Percentiles rank a stretch among this genome's conserved stretches.
phyloP scores from a whole-genome alignment of 2,329 filamentous ascomycete species.

The Raffaelea albimanens region DNA sequence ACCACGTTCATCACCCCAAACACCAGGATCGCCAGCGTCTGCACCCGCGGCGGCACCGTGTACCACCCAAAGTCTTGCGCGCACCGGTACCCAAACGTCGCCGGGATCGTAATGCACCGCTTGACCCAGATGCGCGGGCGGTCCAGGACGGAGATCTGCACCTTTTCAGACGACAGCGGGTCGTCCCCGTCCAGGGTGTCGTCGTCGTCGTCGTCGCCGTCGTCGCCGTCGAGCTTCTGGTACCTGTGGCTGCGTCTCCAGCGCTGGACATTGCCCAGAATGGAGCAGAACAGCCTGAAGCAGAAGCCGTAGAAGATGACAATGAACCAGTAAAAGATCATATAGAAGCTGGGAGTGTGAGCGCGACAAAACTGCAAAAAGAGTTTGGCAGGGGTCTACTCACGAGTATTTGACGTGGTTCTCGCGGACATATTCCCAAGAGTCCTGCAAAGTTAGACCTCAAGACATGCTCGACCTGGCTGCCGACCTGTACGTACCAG shows the following conservation, averaged over 20 bases:
- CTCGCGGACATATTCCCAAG: too few relatives aligned
- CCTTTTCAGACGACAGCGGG: not conserved
- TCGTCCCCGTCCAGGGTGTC: not conserved
- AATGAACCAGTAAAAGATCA: conserved; percentile 30
- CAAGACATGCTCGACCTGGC: too few relatives aligned
- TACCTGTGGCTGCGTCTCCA: not conserved
- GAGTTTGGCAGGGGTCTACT: not conserved
- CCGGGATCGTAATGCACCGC: conserved; percentile 10
- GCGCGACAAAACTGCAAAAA: not conserved
- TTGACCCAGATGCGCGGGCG: conserved; percentile 7
- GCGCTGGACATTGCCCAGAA: not conserved
- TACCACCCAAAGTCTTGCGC: conserved; percentile 31
- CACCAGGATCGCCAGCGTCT: conserved; percentile 8
- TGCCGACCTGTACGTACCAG: too few relatives aligned
- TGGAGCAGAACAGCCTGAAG: not conserved
- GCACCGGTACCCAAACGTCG: conserved; percentile 32
- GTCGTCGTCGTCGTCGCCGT: not conserved
- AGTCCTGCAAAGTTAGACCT: too few relatives aligned
- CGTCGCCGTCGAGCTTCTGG: conserved; percentile 1
- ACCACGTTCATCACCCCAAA: conserved; percentile 11
- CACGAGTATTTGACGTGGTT: too few relatives aligned
- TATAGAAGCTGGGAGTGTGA: not conserved
- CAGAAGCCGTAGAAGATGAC: conserved; percentile 18
- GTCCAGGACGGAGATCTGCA: not conserved
- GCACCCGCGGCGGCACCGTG: conserved; percentile 14